Evolutionary conservation across 345 rosid species (phyloP).

Genomic region (Acer yangbiense): DNA sequence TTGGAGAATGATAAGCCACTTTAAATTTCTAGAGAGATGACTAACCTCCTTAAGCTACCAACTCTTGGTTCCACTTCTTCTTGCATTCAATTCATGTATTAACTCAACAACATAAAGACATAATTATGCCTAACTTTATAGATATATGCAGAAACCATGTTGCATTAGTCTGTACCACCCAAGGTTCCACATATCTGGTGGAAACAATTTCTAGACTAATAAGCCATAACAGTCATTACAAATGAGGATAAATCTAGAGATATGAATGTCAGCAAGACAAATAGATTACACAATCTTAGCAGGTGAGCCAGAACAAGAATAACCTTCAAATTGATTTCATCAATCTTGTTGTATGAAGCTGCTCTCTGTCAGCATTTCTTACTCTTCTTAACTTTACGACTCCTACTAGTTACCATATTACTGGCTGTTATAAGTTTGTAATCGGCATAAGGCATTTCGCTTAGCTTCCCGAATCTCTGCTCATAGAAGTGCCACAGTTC

Average conservation of each 20-base stretch:
- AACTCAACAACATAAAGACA: too few relatives aligned
- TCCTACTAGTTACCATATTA: slow-evolving; percentile 37
- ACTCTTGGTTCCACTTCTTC: too few relatives aligned
- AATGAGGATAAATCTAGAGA: background rate
- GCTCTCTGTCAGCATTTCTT: slow-evolving; percentile 13
- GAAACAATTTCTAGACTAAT: too few relatives aligned
- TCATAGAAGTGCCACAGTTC: slow-evolving; percentile 53
- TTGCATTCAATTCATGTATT: too few relatives aligned
- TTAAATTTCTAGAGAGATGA: too few relatives aligned
- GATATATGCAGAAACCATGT: too few relatives aligned
- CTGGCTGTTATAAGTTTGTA: slow-evolving; percentile 50
- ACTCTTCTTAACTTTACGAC: slow-evolving; percentile 17
- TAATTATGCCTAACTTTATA: too few relatives aligned
- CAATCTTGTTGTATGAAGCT: background rate
- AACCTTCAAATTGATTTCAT: background rate
- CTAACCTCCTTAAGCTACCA: too few relatives aligned
- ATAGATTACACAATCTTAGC: background rate
- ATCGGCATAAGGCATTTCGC: slow-evolving; percentile 37
- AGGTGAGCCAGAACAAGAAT: background rate
- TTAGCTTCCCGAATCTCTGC: slow-evolving; percentile 47
- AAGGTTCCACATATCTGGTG: too few relatives aligned
- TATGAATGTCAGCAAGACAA: background rate
- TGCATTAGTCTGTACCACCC: too few relatives aligned
- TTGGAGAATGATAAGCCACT: too few relatives aligned
- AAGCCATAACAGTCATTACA: background rate